Conservation (phyloP, 148 eudicot species). For the Tetragonia tetragonoides region DNA sequence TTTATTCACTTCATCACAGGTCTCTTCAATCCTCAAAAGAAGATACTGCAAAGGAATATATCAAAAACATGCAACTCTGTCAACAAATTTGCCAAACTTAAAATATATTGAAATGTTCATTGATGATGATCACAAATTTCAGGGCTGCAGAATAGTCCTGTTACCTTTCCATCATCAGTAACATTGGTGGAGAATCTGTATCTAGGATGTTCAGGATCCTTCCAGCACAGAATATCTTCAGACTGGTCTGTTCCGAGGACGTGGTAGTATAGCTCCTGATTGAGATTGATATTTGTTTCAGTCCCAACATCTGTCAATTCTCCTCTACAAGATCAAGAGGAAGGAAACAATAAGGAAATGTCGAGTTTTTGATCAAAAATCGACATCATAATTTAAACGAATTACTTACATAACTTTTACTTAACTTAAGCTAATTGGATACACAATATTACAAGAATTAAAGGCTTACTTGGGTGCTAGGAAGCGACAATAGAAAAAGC, state of each 20-base stretch:
- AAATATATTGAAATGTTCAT: background rate
- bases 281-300: slow-evolving; percentile 64
- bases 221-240: slow-evolving; percentile 85
- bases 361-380: background rate
- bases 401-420: background rate
- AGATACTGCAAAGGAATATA: slow-evolving; percentile 58
- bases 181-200: slow-evolving; percentile 46
- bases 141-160: background rate
- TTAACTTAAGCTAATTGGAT: background rate
- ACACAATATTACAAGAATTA: background rate
- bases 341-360: background rate
- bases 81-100: background rate
- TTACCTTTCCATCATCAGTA: slow-evolving; percentile 89
- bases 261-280: slow-evolving; percentile 79
- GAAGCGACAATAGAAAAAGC: slow-evolving; percentile 86
- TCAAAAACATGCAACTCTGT: background rate
- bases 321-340: slow-evolving; percentile 9
- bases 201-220: slow-evolving; percentile 65
- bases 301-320: slow-evolving; percentile 67
- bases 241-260: slow-evolving; percentile 81
- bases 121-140: no score
- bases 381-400: background rate
- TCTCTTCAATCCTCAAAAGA: slow-evolving; percentile 46
- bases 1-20: slow-evolving; percentile 76
- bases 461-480: slow-evolving; percentile 72